Conservation (phyloP, 2,329 filamentous ascomycete genomes). For the Fusarium neocosmosporiellum region DNA sequence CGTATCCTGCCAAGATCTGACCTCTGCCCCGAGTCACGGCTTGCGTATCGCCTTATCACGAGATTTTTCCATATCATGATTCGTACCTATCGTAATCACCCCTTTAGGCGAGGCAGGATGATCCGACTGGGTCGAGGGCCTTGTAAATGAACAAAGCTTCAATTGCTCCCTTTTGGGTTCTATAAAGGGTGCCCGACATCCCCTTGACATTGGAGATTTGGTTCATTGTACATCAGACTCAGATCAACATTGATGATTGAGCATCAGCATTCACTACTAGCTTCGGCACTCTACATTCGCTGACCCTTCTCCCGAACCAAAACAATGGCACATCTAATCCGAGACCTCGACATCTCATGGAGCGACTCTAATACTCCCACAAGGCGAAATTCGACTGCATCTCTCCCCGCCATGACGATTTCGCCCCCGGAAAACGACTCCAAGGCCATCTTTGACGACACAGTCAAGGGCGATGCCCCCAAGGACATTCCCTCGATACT, state of each 20-base stretch:
- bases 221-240: not conserved
- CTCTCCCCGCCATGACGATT: constrained; percentile 9
- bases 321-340: not conserved
- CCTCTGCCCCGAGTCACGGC: constrained; percentile 19
- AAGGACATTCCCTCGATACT: constrained; percentile 11
- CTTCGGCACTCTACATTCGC: not conserved
- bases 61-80: constrained; percentile 35
- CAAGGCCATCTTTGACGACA: constrained; percentile 22
- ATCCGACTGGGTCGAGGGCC: constrained; percentile 6
- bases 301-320: not conserved
- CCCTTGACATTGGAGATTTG: not conserved
- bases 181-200: constrained; percentile 26
- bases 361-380: constrained; percentile 41
- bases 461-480: not conserved
- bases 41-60: constrained; percentile 24
- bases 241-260: constrained; percentile 8
- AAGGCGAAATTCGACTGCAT: constrained; percentile 38
- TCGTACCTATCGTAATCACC: constrained; percentile 32
- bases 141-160: not conserved
- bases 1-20: constrained; percentile 3
- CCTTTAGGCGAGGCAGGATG: constrained; percentile 29
- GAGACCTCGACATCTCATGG: constrained; percentile 38
- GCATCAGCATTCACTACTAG: constrained; percentile 8
- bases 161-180: not conserved
- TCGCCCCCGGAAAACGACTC: constrained; percentile 21